phyloP scores from a whole-genome alignment of 805 yeast genomes.

The Cephaloascus fragrans region DNA sequence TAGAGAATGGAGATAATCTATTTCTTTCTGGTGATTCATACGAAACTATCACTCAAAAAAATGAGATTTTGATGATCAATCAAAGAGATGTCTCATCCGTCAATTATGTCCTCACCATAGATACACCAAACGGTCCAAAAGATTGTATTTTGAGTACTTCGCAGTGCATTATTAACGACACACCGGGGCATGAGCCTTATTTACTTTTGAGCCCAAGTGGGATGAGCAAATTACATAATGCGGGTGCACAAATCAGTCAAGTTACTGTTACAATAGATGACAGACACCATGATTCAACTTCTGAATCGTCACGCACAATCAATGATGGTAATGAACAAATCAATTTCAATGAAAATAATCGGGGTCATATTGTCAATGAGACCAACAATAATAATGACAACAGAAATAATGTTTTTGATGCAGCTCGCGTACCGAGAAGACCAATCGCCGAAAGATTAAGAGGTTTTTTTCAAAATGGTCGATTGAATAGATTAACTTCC shows the following conservation, averaged over 20 bases:
- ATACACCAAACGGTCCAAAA: conserved; percentile 1
- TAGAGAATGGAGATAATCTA: conserved; percentile 4
- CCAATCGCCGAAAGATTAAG: neutral
- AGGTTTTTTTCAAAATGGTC: neutral
- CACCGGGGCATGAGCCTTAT: conserved; percentile 22
- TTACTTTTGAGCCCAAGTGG: conserved; percentile 27
- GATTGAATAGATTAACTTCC: neutral
- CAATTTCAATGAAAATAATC: neutral
- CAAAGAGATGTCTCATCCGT: conserved; percentile 16
- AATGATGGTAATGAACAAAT: neutral
- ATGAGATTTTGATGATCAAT: conserved; percentile 11
- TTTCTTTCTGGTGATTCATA: conserved; percentile 5
- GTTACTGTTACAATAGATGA: neutral
- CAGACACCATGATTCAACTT: neutral
- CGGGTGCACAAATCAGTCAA: conserved; percentile 2
- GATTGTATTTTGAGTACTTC: conserved; percentile 20
- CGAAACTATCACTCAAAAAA: conserved; percentile 5
- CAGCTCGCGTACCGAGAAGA: neutral
- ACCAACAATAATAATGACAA: neutral
- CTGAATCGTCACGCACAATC: neutral
- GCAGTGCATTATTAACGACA: conserved; percentile 31
- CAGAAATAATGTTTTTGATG: neutral
- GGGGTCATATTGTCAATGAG: neutral
- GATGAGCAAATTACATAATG: conserved; percentile 13
- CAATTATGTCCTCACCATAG: conserved; percentile 15